Evolutionary conservation across 177 flowering plant species (phyloP), one percentile per base, ranked within the genome.

Genomic region (Vitis hybrid): DNA sequence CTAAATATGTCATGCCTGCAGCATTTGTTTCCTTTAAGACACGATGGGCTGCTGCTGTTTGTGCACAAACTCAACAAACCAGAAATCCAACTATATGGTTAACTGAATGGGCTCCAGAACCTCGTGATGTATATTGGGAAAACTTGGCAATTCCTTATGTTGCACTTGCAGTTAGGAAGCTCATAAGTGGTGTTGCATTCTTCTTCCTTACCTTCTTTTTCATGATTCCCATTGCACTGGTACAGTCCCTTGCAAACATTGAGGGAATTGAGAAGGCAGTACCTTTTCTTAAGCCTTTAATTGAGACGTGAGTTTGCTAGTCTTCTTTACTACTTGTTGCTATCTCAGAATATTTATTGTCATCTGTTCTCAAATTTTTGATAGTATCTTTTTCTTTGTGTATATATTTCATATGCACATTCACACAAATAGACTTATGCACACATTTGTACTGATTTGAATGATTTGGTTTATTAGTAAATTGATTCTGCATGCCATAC

Each of bases 71-170:
- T 63, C 97, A 94, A 70, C 96, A 89, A 72, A 60, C 89, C 18
- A 84, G 89, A 70, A 91, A 94, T 71, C 98, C 98, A 15, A 92
- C 97, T 30, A 11, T 83, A n/a, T 92, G 98, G 98, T 75, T 94
- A 71, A 92, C 98, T 11, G 91, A 90, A 50, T 89, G 96, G 96
- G 97, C 98, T 67, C 93, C 98, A 39, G 98, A 94, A 72, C 97
- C 98, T 0, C 85, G 96, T 34, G 98, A 92, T 76, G 82, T 94
- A 2, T 94, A 86, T 76, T 94, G 98, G 98, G 77, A 81, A 12
- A 92, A 94, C 76, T 75, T 94, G 63, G 89, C 97, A 6, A 86
- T 94, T 63, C 97, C 97, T 56, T 92, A 68, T 79, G 89, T 94
- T 71, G 81, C 86, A 11, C 90, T 94, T 21, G 34, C 92, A 49